A percentile compares a stretch with the other conserved stretches of the same genome.
Evolutionary conservation across 352 stramenopile genomes (phyloP).

Genomic region (Plasmopara viticola): DNA sequence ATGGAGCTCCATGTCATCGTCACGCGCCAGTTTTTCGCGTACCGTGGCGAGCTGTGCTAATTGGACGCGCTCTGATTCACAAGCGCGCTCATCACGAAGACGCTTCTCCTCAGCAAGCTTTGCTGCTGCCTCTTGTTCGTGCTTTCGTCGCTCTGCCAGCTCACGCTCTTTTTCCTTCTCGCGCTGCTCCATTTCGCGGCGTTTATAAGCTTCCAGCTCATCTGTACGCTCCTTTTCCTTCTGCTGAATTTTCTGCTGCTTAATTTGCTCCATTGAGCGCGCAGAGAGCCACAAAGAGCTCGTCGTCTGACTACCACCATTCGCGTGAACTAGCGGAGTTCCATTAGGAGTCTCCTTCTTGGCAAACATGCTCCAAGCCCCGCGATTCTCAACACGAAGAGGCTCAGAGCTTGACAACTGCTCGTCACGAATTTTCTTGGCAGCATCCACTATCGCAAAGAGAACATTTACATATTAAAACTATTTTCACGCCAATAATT

Average conservation of each 20-base stretch:
- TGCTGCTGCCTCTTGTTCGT: conserved; percentile 35
- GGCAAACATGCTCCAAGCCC: conserved; percentile 79
- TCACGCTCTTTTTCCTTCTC: conserved; percentile 74
- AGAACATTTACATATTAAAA: conserved; percentile 10
- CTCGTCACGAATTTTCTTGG: conserved; percentile 79
- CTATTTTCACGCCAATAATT: not conserved
- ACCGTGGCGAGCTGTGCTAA: conserved; percentile 49
- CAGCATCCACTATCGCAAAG: conserved; percentile 32
- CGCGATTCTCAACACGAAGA: conserved; percentile 74
- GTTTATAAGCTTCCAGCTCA: conserved; percentile 60
- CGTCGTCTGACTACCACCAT: conserved; percentile 61
- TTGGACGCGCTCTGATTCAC: conserved; percentile 53
- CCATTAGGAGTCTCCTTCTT: conserved; percentile 64
- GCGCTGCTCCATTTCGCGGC: conserved; percentile 53
- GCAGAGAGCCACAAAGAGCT: conserved; percentile 82
- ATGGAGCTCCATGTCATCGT: conserved; percentile 63
- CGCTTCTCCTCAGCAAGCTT: conserved; percentile 53
- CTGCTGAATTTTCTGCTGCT: conserved; percentile 82
- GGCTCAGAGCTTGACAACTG: conserved; percentile 45
- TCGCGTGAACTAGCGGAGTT: conserved; percentile 45
- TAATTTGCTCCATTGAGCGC: conserved; percentile 82
- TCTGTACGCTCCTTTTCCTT: conserved; percentile 73
- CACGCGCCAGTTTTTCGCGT: conserved; percentile 55
- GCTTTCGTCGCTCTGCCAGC: conserved; percentile 56
- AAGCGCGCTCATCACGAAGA: conserved; percentile 43